Percentiles rank a stretch among this genome's conserved stretches.
Evolutionary conservation across 306 rosid genomes (phyloP).

Genomic region (Astragalus glycyphyllos): DNA sequence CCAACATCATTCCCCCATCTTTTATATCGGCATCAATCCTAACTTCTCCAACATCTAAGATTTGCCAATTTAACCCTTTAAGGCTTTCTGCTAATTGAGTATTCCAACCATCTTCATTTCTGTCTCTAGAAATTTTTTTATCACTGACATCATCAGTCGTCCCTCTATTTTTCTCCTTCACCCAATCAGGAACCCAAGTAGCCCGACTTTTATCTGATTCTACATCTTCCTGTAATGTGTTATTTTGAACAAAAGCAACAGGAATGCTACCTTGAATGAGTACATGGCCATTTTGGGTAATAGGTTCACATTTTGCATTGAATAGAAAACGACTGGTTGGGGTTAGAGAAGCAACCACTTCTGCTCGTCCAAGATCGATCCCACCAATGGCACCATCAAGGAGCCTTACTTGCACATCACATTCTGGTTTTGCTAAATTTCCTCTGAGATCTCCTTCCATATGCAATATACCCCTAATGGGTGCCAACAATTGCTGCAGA

Average conservation of each 20-base stretch:
- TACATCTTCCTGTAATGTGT: slow-evolving; percentile 61
- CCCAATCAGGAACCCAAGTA: slow-evolving; percentile 87
- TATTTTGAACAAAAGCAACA: slow-evolving; percentile 71
- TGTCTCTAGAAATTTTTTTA: slow-evolving; percentile 76
- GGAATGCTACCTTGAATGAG: slow-evolving; percentile 94
- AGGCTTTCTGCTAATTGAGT: slow-evolving; percentile 89
- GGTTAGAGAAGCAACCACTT: slow-evolving; percentile 90
- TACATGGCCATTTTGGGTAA: slow-evolving; percentile 86
- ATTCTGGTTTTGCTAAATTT: slow-evolving; percentile 91
- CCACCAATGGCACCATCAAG: slow-evolving; percentile 96
- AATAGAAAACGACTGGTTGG: slow-evolving; percentile 89
- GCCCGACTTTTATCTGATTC: slow-evolving; percentile 69
- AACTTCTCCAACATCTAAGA: slow-evolving; percentile 93
- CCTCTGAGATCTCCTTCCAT: slow-evolving; percentile 99
- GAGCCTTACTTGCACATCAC: slow-evolving; percentile 97
- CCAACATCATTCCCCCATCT: slow-evolving; percentile 96
- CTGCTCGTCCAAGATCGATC: slow-evolving; percentile 90
- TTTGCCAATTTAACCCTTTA: slow-evolving; percentile 90
- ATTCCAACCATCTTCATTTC: slow-evolving; percentile 92
- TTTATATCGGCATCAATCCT: slow-evolving; percentile 94
- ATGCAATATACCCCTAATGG: slow-evolving; percentile 90
- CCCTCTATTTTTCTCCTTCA: slow-evolving; percentile 73
- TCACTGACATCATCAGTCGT: slow-evolving; percentile 62
- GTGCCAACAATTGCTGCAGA: slow-evolving; percentile 76
- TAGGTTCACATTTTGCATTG: slow-evolving; percentile 89